A percentile compares a stretch with the other conserved stretches of the same genome.
Evolutionary conservation across 2,329 filamentous ascomycete species (phyloP).

Genomic region (Aureobasidium sp.): DNA sequence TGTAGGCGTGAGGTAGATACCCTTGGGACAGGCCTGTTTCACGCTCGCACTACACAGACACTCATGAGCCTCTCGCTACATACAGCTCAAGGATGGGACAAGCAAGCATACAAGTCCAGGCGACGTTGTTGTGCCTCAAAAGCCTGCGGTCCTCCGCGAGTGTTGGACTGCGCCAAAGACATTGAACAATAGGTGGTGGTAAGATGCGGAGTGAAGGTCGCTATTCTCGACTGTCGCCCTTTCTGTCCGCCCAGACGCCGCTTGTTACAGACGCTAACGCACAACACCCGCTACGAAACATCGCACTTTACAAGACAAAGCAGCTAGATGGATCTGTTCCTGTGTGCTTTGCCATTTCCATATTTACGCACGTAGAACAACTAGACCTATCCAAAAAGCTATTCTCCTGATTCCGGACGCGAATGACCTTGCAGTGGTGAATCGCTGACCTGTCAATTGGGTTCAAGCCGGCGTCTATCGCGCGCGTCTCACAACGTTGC

Average conservation of each 20-base stretch:
- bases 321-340: background rate
- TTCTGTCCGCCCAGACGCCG: background rate
- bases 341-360: background rate
- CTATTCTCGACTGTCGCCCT: background rate
- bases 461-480: conserved; percentile 8
- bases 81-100: background rate
- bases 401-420: background rate
- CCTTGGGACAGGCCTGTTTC: conserved; percentile 63
- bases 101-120: conserved; percentile 14
- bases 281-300: background rate
- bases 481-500: conserved; percentile 3
- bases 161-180: conserved; percentile 7
- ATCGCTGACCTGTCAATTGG: conserved; percentile 8
- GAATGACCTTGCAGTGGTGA: background rate
- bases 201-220: background rate
- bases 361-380: conserved; percentile 1
- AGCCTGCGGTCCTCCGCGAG: background rate
- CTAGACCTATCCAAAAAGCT: background rate
- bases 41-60: conserved; percentile 7
- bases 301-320: background rate
- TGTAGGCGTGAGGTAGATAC: conserved; percentile 77
- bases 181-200: background rate
- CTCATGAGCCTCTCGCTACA: conserved; percentile 5
- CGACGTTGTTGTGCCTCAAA: conserved; percentile 12
- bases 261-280: conserved; percentile 4